Evolutionary conservation across 2,329 filamentous ascomycete species (phyloP), one percentile per base, ranked within the genome.

Genomic region (Hypoxylon sp.): DNA sequence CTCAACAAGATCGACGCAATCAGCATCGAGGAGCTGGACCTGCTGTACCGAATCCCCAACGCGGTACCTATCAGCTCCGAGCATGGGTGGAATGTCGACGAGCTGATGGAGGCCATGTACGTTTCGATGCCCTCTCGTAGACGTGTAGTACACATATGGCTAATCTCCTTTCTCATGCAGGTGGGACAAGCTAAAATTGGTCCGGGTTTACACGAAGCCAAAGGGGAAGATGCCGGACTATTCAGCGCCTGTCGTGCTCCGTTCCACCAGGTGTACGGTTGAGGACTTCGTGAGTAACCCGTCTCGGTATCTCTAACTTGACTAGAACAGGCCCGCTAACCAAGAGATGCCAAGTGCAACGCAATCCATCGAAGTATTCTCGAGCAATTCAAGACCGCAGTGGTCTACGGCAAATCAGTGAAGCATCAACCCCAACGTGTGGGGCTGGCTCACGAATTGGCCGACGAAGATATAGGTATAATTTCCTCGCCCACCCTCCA

Each of bases 1-100:
- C 85, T 99, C 73, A 99, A 99, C 87, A 99, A 99, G 84, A 99
- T 99, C 71, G 95, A 99, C 79, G 89, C 94, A 57, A 98, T 99
- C 77, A 94, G 92, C 53, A 98, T 99, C 71, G 94, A 99, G 80
- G 95, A 99, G 80, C 85, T 99, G 65, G 95, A 99, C 79, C 82
- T 99, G 64, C 85, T 99, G 26, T 98, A 99, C 81, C 90, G 94
- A 43, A 99, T 99, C 70, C 95, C 95, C 50, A 97, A 98, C 76
- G 93, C 95, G 13, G 95, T 95, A 62, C 95, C 95, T 26, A 98
- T 99, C 80, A 97, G 94, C 77, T 95, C 94, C 30, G 95, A 99
- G 80, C 91, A 94, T 76, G 95, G 95, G 59, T 99, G 95, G 95
- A 99, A 99, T 79, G 81, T 99, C 65, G 95, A 99, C 76, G 95